Evolutionary conservation across 306 rosid genomes (phyloP).

Genomic region (Prunus davidiana): DNA sequence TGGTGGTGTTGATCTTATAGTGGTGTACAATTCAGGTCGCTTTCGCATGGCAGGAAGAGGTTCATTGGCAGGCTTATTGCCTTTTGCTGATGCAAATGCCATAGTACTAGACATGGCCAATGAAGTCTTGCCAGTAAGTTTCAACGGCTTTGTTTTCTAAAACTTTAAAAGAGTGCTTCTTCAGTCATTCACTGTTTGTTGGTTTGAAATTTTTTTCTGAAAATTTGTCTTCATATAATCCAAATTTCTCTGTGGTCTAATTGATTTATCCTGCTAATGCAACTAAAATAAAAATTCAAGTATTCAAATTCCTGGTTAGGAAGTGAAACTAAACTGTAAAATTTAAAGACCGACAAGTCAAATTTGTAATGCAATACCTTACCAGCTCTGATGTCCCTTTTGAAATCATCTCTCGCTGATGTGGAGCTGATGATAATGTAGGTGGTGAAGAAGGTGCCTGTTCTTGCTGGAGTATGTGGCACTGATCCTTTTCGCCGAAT

Average conservation of each 20-base stretch:
- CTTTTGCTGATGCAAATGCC: slow-evolving; percentile 95
- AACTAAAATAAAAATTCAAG: not conserved
- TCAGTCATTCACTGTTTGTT: not conserved
- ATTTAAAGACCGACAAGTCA: not conserved
- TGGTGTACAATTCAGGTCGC: slow-evolving; percentile 89
- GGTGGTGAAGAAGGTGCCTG: slow-evolving; percentile 83
- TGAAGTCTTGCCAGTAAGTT: slow-evolving; percentile 85
- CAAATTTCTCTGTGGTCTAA: not conserved
- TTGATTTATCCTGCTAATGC: not conserved
- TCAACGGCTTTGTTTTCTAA: slow-evolving; percentile 23
- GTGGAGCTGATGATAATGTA: slow-evolving; percentile 29
- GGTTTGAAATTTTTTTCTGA: not conserved
- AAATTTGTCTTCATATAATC: not conserved
- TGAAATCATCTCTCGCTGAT: slow-evolving; percentile 5
- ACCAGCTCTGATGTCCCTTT: not conserved
- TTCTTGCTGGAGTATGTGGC: slow-evolving; percentile 88
- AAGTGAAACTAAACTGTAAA: not conserved
- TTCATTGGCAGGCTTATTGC: slow-evolving; percentile 85
- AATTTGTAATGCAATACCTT: not conserved
- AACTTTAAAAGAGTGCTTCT: not conserved
- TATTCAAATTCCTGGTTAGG: not conserved
- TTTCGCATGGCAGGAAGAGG: slow-evolving; percentile 99
- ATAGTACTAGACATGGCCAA: slow-evolving; percentile 90
- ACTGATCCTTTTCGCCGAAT: slow-evolving; percentile 92
- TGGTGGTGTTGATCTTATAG: slow-evolving; percentile 89